phyloP scores from a whole-genome alignment of 345 rosid species.

The Iberis pinnata region DNA sequence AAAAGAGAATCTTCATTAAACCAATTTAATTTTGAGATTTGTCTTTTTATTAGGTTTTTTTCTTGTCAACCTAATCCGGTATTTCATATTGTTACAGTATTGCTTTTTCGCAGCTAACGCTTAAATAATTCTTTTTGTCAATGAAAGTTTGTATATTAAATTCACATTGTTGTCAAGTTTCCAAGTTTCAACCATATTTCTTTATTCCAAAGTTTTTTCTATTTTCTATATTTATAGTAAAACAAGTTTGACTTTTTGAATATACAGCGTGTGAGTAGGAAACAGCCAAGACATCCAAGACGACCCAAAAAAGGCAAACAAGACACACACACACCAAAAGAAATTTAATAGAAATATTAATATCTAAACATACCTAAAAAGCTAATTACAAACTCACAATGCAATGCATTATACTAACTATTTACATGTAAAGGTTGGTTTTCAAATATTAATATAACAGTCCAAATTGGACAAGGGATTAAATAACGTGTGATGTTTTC shows the following conservation, averaged over 20 bases:
- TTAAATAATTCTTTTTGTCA: conserved; percentile 2
- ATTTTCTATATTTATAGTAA: conserved; percentile 14
- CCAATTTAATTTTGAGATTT: neutral
- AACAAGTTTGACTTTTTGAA: conserved; percentile 30
- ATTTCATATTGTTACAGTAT: neutral
- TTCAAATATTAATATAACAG: neutral
- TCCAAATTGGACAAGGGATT: conserved; percentile 6
- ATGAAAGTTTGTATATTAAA: conserved; percentile 12
- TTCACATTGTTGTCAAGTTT: conserved; percentile 25
- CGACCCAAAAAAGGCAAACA: neutral
- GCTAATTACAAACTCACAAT: too few relatives aligned
- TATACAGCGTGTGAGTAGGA: neutral
- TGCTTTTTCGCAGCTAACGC: neutral
- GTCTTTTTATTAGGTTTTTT: neutral
- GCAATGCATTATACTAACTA: too few relatives aligned
- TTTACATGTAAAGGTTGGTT: too few relatives aligned
- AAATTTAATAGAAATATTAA: neutral
- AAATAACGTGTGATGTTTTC: conserved; percentile 24
- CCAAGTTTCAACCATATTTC: conserved; percentile 29
- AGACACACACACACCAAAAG: neutral
- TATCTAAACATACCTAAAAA: neutral
- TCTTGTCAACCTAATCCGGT: neutral
- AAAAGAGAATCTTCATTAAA: neutral
- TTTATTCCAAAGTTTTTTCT: conserved; percentile 8
- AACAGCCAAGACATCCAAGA: conserved; percentile 17